Evolutionary conservation across 768 basidiomycete species (phyloP), one percentile per base, ranked within the genome.

Genomic region (Lactifluus echinatus): DNA sequence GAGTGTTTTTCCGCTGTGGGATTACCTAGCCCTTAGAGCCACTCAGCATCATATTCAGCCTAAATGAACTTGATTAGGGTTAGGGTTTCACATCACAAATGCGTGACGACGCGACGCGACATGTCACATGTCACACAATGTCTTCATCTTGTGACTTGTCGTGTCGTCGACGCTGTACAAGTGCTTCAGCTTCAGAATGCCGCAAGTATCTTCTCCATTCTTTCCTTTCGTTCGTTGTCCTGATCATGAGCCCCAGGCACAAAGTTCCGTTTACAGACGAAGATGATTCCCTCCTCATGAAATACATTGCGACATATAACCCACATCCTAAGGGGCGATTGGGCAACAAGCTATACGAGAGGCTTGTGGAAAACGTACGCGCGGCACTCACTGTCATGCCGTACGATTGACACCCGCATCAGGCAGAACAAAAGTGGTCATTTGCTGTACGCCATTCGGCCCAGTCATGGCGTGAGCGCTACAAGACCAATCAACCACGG

Each of bases 391-490:
- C 8, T 21, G 19, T 24, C 15, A 33, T 54, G 15, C 11, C 33
- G 10, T 24, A 12, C 42, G 48, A 56, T 54, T n/a, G 40, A 34
- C 53, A 43, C 33, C 31, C 7, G 50, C 14, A 50, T n/a, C 57
- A 82, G 80, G 66, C 58, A 23, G 56, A 71, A 0, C 62, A 64
- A 0, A 68, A 66, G 57, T 84, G 82, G 80, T 68, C 72, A 11
- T 85, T 82, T 80, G 68, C 75, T n/a, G 59, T 48, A 17, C 68
- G 66, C 6, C 85, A 84, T 65, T 3, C 81, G 2, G 80, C 74
- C 79, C 73, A 74, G n/a, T 82, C 82, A 4, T 86, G 85, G 85
- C 76, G 81, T 23, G 76, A 80, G 45, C 74, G 77, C n/a, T 86
- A 85, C 61, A 70, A 65, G 58, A 79, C 73, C 59, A 72, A 84